phyloP scores from a whole-genome alignment of 2,329 filamentous ascomycete species.

The Ceratocystis albifundus region DNA sequence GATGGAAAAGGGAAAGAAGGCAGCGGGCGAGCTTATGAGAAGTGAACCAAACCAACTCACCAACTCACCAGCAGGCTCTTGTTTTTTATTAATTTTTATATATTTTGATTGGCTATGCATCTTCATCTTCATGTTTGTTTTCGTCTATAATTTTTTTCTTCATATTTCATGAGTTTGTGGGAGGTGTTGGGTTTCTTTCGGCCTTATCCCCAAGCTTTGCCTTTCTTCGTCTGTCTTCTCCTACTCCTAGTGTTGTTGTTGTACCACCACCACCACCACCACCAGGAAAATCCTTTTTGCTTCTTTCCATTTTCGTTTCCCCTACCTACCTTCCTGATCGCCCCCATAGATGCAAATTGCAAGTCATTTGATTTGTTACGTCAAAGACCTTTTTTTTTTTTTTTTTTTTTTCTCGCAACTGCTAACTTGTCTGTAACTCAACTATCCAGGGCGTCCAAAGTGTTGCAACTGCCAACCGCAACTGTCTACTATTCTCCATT shows the following conservation, averaged over 20 bases:
- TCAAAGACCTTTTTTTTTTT: neutral
- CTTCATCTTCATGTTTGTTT: too few relatives aligned
- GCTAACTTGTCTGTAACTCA: neutral
- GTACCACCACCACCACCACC: neutral
- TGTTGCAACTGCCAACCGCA: neutral
- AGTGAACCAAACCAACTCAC: too few relatives aligned
- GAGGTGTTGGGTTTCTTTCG: neutral
- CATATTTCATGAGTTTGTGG: neutral
- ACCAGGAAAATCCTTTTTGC: neutral
- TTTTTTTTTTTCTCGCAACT: too few relatives aligned
- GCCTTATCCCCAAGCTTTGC: neutral
- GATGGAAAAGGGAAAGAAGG: neutral
- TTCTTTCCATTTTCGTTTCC: neutral
- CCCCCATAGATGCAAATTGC: conserved; percentile 1
- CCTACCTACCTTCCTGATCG: neutral
- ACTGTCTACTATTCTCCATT: neutral
- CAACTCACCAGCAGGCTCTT: too few relatives aligned
- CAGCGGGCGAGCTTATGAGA: neutral
- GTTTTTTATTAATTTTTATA: too few relatives aligned
- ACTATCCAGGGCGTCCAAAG: too few relatives aligned
- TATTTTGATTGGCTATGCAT: too few relatives aligned
- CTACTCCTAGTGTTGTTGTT: neutral
- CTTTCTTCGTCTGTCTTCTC: neutral
- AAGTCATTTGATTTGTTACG: neutral
- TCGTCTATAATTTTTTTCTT: too few relatives aligned